Evolutionary conservation across 2,329 filamentous ascomycete genomes (phyloP), one percentile per base, ranked within the genome.

Genomic region (Ploettnerulaceae sp.): DNA sequence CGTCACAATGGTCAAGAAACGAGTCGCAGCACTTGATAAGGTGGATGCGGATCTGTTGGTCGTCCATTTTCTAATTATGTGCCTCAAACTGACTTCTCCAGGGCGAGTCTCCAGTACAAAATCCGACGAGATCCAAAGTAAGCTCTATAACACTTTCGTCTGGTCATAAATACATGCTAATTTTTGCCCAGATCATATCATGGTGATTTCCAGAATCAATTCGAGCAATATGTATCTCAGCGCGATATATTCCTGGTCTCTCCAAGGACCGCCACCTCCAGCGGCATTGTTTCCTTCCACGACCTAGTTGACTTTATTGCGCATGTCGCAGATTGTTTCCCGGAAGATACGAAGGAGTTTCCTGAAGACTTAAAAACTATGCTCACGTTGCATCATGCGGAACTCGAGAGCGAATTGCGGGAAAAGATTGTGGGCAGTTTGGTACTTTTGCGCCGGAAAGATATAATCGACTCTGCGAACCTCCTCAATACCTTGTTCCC

Each of bases 361-460:
- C 80, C 89, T 17, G 75, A 82, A 32, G 86, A 95, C 54, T 73
- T 98, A 38, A 89, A 89, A 61, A 75, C 82, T 24, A 85, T 98
- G 49, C 70, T 98, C 36, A 80, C 80, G 37, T 74, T 84, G 57
- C 89, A 97, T 64, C 91, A 97, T 73, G 79, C 84, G 35, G 76
- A 83, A 3, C 74, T 98, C 24, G 86, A 95, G 60, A 75, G 82
- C 3, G 90, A 97, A 53, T 68, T 98, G 58, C 78, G 93, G 28
- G 93, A 97, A 67, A 97, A 97, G 76, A 80, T 97, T 47, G 91
- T 97, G 1, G 87, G 88, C 38, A 94, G 88, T 64, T 71, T 98
- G 59, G 86, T 94, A 21, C 72, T 98, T 39, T 69, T 98, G 53
- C 77, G 87, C 48, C 88, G 90, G 65, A 98, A 98, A 68, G 89